Evolutionary conservation across 2,329 filamentous ascomycete genomes (phyloP), one percentile per base, ranked within the genome.

Genomic region (Neospermospora avenae): DNA sequence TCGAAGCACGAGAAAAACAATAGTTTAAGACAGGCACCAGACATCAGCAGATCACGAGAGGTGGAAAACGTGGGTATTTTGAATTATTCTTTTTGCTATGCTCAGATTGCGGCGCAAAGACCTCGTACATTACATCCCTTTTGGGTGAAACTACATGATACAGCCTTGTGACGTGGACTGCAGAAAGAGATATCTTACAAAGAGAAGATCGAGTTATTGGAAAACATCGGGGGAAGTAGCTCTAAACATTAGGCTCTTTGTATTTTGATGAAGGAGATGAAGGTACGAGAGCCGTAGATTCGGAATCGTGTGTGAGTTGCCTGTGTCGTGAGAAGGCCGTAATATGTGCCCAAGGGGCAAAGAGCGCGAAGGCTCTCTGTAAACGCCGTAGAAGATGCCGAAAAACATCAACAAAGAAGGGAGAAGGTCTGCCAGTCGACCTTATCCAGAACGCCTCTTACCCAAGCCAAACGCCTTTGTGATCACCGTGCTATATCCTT

Each of bases 401-500:
- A 60, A 65, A 67, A 64, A 60, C 37, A 62, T 66, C 57, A 55
- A 68, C 61, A 66, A 63, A 54, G 65, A 67, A 57, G 66, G 58
- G 56, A 65, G 58, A 62, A 63, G 67, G 60, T 59, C 46, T 31
- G 42, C 61, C 54, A 52, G 61, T 51, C 24, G 49, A 51, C 65
- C 66, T 61, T 70, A 71, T 69, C 69, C 69, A 68, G 66, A 71
- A 71, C 69, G 63, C 69, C 67, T 28, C 54, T 42, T 62, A 62
- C 63, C 63, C 61, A 68, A 64, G 35, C 64, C 63, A 63, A 63
- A 65, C 68, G 67, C 69, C 69, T 59, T 65, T 63, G 59, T 57
- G 54, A 63, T 55, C 53, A 58, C 57, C 57, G 55, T 49, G 52
- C 71, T 66, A 72, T 59, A 73, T 69, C 63, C 64, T 64, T 24